Percentiles rank a stretch among this genome's conserved stretches.
Conservation (phyloP, 192 early-diverging fungal genomes). For the Backusella luteola region DNA sequence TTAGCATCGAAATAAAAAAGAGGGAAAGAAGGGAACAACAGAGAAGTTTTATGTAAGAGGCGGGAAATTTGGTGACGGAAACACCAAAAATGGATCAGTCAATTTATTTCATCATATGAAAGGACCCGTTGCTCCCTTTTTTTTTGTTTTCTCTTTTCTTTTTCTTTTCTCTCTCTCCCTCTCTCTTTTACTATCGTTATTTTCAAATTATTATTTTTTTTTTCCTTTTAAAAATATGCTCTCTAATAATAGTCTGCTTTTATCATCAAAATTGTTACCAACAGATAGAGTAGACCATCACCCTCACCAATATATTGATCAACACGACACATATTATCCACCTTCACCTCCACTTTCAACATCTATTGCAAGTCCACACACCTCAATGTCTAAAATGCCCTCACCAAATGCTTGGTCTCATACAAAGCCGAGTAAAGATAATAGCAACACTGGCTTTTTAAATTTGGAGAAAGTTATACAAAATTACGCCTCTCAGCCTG, state of each 20-base stretch:
- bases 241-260: constrained; percentile 10
- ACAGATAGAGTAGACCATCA: not conserved
- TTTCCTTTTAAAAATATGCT: not conserved
- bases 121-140: constrained; percentile 16
- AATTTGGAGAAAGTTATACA: constrained; percentile 51
- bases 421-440: not conserved
- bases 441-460: constrained; percentile 23
- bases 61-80: constrained; percentile 10
- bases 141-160: not conserved
- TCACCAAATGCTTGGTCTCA: not conserved
- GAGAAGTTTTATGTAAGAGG: constrained; percentile 11
- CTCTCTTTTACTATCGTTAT: not conserved
- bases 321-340: constrained; percentile 10
- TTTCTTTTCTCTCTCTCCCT: not conserved
- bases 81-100: constrained; percentile 8
- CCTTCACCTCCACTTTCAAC: constrained; percentile 11
- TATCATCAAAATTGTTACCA: constrained; percentile 6
- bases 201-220: not conserved
- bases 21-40: not conserved
- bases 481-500: constrained; percentile 47
- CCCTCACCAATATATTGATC: not conserved
- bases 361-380: not conserved
- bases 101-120: constrained; percentile 13
- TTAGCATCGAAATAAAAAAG: not conserved
- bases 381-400: not conserved